Base-by-base conservation (phyloP, 2,329 filamentous ascomycete genomes). In the Aspergillus brasiliensis region DNA sequence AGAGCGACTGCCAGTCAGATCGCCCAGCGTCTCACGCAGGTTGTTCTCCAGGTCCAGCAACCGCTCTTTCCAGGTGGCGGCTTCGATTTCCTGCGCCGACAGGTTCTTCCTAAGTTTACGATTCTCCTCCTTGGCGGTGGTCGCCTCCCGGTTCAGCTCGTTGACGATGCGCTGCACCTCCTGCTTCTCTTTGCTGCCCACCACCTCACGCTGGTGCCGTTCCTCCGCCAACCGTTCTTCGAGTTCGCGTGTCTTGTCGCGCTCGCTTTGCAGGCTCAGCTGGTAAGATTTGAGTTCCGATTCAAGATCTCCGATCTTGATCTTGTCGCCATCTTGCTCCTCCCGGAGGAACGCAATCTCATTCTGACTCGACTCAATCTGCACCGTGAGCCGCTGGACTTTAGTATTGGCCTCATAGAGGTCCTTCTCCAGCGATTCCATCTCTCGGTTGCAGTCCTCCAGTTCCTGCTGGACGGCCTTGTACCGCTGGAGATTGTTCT, bases 301-400 rank as follows among this genome's bases (percentile, higher is more conserved):
- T 72, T 98, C 93, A 7, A 98, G 82, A 71, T 98, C 92, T 38
- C 94, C 92, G 69, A 99, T 98, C 77, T 92, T 93, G 73, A 99
- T 96, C 83, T 99, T 99, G 81, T 99, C 95, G 17, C 86, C 87
- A 77, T 99, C 95, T 76, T 99, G 95, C 79, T 99, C 95, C 73
- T 99, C 95, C 1, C 95, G 88, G 53, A 99, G 77, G 83, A 99
- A 99, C 1, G 91, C 88, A 76, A 98, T 96, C 75, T 99, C 95
- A 60, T 89, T 89, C 69, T 97, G 94, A 58, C 90, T 89, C 5
- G 91, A 96, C 77, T 99, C 95, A 65, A 94, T 89, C 72, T 98
- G 93, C 31, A 99, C 91, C 3, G 90, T 89, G 2, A 98, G 83
- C 56, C 93, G 87, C 69, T 96, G 90, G 51, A 90, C 89, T 81